Evolutionary conservation across 495 filamentous ascomycete species (phyloP).

Genomic region (Annulohypoxylon stygium): DNA sequence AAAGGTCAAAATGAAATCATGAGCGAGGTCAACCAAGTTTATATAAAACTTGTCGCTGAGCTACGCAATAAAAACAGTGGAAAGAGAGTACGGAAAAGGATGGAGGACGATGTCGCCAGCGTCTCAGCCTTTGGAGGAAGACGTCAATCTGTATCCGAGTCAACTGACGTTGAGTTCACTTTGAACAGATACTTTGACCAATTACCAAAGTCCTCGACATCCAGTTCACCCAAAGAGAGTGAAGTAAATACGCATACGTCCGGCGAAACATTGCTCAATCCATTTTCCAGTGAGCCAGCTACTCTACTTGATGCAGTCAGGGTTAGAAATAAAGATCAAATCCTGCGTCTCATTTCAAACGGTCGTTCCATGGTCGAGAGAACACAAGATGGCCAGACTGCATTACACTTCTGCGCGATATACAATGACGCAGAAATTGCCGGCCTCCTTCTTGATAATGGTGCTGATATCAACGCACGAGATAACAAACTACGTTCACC

Average conservation of each 20-base stretch:
- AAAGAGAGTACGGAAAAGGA: constrained; percentile 24
- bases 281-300: constrained; percentile 14
- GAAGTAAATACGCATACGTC: neutral
- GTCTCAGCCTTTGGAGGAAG: constrained; percentile 34
- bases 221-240: neutral
- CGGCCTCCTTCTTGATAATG: constrained; percentile 37
- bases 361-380: constrained; percentile 32
- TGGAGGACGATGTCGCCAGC: constrained; percentile 42
- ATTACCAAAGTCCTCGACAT: neutral
- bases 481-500: constrained; percentile 40
- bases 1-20: constrained; percentile 45
- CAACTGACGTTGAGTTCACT: constrained; percentile 10
- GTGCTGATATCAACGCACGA: constrained; percentile 45
- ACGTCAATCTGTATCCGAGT: constrained; percentile 24
- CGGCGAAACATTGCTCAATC: constrained; percentile 11
- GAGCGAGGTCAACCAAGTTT: constrained; percentile 33
- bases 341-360: constrained; percentile 23
- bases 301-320: constrained; percentile 30
- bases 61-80: constrained; percentile 24
- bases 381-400: constrained; percentile 40
- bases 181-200: constrained; percentile 26
- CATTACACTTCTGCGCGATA: constrained; percentile 48
- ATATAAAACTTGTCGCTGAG: constrained; percentile 28
- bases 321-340: constrained; percentile 28
- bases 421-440: constrained; percentile 44